Percentiles rank a stretch among this genome's conserved stretches.
These are phyloP conservation scores for Rhodosporidiobolus sp. DNA, from an alignment of 768 basidiomycete genomes.

Conservation along the genomic window DNA sequence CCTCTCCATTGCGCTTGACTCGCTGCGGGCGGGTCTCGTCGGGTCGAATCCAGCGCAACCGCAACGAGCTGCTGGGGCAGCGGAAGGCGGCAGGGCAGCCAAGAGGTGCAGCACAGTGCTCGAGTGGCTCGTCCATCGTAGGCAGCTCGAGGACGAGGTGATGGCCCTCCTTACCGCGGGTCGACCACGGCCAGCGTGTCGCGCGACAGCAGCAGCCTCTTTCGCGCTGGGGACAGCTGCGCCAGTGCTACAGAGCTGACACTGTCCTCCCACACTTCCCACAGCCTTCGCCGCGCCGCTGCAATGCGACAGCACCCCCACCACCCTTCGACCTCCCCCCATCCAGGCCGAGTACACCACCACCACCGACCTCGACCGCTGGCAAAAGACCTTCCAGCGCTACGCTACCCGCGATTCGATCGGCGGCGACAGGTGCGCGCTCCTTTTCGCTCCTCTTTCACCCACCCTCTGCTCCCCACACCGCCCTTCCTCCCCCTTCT, in stretches of 20 bases:
- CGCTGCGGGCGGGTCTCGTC: no score
- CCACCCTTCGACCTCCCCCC: neutral
- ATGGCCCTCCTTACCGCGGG: no score
- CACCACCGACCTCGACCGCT: conserved; percentile 21
- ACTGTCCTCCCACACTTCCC: neutral
- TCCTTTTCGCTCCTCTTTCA: neutral
- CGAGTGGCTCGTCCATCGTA: neutral
- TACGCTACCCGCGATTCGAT: conserved; percentile 30
- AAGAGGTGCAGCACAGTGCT: no score
- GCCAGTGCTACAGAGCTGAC: neutral
- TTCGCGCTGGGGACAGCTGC: neutral
- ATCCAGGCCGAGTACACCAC: conserved; percentile 8
- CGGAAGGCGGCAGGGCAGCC: no score
- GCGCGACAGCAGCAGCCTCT: no score
- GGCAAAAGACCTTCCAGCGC: conserved; percentile 32
- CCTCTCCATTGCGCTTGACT: no score
- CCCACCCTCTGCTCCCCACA: neutral
- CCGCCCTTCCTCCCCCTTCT: no score
- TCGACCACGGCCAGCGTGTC: no score
- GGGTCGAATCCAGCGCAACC: no score
- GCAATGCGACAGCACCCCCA: neutral
- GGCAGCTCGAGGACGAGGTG: neutral
- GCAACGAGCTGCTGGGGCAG: no score
- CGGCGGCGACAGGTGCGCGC: conserved; percentile 30
- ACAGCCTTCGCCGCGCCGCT: conserved; percentile 4